A percentile compares a stretch with the other conserved stretches of the same genome.
Evolutionary conservation across 2,329 filamentous ascomycete species (phyloP).

Genomic region (Coniochaeta sp.): DNA sequence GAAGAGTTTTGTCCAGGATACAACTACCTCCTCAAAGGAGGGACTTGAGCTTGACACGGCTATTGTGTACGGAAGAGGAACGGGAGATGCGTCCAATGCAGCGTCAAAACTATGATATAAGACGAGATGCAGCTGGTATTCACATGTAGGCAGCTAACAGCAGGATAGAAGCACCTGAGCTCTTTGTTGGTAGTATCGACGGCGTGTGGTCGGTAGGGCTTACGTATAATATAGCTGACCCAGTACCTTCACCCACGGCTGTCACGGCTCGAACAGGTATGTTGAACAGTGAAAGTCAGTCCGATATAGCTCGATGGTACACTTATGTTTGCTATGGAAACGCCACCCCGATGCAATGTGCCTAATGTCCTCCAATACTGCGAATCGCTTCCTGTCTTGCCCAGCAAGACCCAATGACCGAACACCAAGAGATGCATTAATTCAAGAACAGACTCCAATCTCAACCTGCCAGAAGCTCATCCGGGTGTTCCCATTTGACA

Average conservation of each 20-base stretch:
- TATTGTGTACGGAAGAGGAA: constrained; percentile 14
- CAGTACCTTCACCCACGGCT: too few species aligned
- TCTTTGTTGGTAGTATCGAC: too few species aligned
- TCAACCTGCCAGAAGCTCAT: constrained; percentile 20
- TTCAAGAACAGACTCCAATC: not conserved
- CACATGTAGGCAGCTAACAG: not conserved
- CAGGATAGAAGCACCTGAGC: not conserved
- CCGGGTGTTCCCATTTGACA: constrained; percentile 58
- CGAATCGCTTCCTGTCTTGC: not conserved
- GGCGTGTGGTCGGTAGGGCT: too few species aligned
- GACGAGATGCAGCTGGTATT: too few species aligned
- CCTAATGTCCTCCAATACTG: not conserved
- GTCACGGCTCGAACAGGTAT: too few species aligned
- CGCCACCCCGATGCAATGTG: not conserved
- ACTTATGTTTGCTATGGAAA: not conserved
- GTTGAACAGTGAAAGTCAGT: too few species aligned
- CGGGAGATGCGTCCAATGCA: not conserved
- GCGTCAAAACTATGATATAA: not conserved
- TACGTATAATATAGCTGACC: too few species aligned
- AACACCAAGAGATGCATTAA: not conserved
- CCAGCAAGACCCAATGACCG: not conserved
- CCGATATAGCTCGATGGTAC: too few species aligned
- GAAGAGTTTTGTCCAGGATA: constrained; percentile 13
- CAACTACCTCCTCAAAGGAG: not conserved
- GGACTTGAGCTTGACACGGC: constrained; percentile 13